Conservation (phyloP, 164 flowering plant species). For the Tinospora cordifolia region DNA sequence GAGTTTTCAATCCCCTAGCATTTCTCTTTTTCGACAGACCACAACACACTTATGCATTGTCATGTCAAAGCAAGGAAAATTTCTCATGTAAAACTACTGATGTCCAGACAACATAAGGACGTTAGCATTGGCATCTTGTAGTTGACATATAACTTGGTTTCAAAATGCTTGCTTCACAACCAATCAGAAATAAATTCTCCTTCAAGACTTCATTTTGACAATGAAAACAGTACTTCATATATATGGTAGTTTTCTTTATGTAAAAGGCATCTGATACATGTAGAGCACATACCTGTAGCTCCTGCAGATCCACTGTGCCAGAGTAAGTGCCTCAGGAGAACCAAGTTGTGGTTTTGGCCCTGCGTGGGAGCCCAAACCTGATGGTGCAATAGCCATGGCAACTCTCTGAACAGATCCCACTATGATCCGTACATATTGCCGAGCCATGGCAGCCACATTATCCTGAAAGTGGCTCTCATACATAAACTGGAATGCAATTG, state of each 20-base stretch:
- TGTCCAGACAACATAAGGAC: too few relatives aligned
- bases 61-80: too few relatives aligned
- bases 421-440: slow-evolving; percentile 75
- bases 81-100: too few relatives aligned
- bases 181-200: neutral
- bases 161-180: neutral
- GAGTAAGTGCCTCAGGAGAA: slow-evolving; percentile 71
- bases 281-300: slow-evolving; percentile 52
- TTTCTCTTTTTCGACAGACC: too few relatives aligned
- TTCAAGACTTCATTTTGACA: neutral
- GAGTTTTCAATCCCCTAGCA: too few relatives aligned
- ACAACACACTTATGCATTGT: too few relatives aligned
- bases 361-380: slow-evolving; percentile 32
- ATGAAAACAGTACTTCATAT: neutral
- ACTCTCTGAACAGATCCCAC: slow-evolving; percentile 86
- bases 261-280: neutral
- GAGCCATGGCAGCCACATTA: slow-evolving; percentile 80
- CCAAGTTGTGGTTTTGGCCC: slow-evolving; percentile 48
- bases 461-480: slow-evolving; percentile 69
- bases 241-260: neutral
- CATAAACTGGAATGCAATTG: slow-evolving; percentile 81
- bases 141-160: neutral
- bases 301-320: slow-evolving; percentile 69
- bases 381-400: slow-evolving; percentile 80
- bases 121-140: neutral